Evolutionary conservation across 495 filamentous ascomycete genomes (phyloP), one percentile per base, ranked within the genome.

Genomic region (Letharia lupina): DNA sequence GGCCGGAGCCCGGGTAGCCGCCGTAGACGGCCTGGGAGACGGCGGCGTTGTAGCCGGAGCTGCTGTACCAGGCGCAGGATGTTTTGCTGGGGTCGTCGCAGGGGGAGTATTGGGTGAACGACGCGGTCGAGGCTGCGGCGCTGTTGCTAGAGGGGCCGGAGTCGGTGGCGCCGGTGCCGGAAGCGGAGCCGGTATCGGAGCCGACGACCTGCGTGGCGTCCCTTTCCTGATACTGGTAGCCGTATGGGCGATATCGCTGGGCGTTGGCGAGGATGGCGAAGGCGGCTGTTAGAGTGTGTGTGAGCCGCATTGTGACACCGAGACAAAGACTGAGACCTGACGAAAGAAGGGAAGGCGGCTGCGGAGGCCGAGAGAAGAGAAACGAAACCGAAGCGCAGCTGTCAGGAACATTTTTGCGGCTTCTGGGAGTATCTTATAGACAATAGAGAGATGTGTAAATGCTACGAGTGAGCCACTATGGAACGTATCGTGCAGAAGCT

Each of bases 1-100:
- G 71, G 7, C 75, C 75, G 9, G 65, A 70, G 44, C 73, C 75
- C 8, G 75, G 71, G 2, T 69, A 73, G 50, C 73, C 75, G 65
- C 75, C 75, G 67, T 73, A 77, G 28, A 66, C 54, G 40, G 75
- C 75, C 62, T 77, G 75, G 6, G 72, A 75, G 20, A 75, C 61
- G 16, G 74, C 75, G 42, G 75, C 75, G 33, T 67, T 65, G 50
- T 68, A 74, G 58, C 72, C 69, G 11, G 62, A 33, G 35, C 20
- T 65, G 39, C 31, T 63, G 20, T 60, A 62, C 48, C 61, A 67
- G 37, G 68, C 72, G 60, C 71, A 73, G 40, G 70, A 71, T n/a
- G 18, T 11, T 3, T 5, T 56, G 42, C 44, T 60, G 28, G 40
- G 10, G 13, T 44, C 59, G 16, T 70, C 61, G 65, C 70, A 73